Conservation (phyloP, 495 filamentous ascomycete genomes). For the Saxophila tyrrhenica region DNA sequence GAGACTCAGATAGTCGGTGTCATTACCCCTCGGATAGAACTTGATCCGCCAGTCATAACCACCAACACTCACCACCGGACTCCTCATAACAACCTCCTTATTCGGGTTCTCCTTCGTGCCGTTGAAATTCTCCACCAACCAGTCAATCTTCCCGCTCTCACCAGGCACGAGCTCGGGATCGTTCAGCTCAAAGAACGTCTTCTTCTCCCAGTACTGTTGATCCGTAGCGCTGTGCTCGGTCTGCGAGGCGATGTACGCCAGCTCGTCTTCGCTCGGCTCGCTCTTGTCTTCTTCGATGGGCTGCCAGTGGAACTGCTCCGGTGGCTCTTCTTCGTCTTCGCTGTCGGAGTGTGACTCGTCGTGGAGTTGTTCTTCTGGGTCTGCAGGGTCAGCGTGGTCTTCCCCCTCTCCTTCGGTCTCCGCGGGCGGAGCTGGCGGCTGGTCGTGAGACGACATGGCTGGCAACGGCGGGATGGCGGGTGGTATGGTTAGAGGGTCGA, state of each 20-base stretch:
- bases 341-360: neutral
- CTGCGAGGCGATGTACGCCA: conserved; percentile 45
- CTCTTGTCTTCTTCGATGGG: conserved; percentile 41
- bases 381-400: conserved; percentile 10
- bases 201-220: conserved; percentile 48
- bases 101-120: conserved; percentile 52
- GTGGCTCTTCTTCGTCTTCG: conserved; percentile 9
- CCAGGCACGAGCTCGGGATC: conserved; percentile 47
- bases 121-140: conserved; percentile 48
- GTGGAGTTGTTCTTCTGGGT: neutral
- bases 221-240: conserved; percentile 45
- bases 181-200: conserved; percentile 45
- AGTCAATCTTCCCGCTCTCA: conserved; percentile 46
- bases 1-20: conserved; percentile 48
- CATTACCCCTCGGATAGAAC: conserved; percentile 56
- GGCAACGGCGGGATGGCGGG: neutral
- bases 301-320: conserved; percentile 22
- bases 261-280: conserved; percentile 45
- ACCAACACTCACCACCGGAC: conserved; percentile 45
- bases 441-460: neutral
- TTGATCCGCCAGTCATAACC: conserved; percentile 61
- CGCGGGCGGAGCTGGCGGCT: neutral
- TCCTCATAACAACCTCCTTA: conserved; percentile 47
- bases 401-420: conserved; percentile 15
- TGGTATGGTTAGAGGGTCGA: neutral